phyloP scores from a whole-genome alignment of 1,284 basidiomycete species.

The Vanrija pseudolonga region DNA sequence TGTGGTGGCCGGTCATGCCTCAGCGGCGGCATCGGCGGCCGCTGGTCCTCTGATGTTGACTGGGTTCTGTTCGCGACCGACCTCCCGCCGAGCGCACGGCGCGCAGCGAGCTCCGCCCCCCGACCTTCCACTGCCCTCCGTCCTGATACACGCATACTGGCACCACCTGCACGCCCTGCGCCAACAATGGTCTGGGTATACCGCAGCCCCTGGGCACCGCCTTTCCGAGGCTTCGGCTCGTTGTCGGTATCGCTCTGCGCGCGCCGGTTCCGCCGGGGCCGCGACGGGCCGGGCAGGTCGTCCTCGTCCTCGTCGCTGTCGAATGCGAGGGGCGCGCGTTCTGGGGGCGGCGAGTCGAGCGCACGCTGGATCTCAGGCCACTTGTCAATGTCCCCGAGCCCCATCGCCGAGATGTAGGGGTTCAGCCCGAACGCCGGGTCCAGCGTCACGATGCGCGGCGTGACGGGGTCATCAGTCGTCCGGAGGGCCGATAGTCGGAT shows the following conservation, averaged over 20 bases:
- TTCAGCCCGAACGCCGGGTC: constrained; percentile 61
- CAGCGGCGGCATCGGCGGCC: constrained; percentile 13
- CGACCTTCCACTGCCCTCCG: constrained; percentile 1
- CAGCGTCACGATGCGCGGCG: constrained; percentile 71
- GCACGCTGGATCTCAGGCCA: constrained; percentile 75
- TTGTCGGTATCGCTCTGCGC: constrained; percentile 11
- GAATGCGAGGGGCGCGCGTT: constrained; percentile 50
- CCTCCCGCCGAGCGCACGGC: constrained; percentile 1
- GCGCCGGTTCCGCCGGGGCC: neutral
- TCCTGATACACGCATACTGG: constrained; percentile 62
- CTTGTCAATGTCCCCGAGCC: constrained; percentile 67
- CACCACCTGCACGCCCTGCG: constrained; percentile 56
- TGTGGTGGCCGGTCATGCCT: constrained; percentile 13
- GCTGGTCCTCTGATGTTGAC: constrained; percentile 15
- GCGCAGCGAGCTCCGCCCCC: neutral
- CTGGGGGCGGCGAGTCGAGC: constrained; percentile 51
- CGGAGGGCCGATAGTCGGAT: constrained; percentile 82
- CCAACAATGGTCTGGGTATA: constrained; percentile 84
- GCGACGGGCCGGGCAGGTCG: constrained; percentile 6
- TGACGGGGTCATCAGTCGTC: constrained; percentile 77
- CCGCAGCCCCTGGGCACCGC: constrained; percentile 54
- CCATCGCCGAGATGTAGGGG: constrained; percentile 73
- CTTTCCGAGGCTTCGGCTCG: constrained; percentile 46
- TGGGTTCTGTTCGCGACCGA: constrained; percentile 16
- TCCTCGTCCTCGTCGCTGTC: constrained; percentile 3